Conservation (phyloP, 139 green algal species). For the Marvania coccoides region DNA sequence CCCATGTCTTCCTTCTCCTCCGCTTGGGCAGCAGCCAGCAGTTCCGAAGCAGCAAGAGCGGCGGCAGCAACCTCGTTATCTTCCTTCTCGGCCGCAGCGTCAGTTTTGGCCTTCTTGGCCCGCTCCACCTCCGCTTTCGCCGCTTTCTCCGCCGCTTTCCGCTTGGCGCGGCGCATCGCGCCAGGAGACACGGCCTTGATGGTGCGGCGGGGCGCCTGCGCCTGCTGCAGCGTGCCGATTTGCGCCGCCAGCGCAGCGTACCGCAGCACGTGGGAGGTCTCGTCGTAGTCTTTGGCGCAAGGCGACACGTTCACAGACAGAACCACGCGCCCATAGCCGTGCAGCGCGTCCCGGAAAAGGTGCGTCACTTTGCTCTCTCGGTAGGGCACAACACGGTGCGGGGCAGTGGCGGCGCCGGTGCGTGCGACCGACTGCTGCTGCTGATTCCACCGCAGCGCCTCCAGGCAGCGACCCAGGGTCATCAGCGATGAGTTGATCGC, state of each 20-base stretch:
- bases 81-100: background rate
- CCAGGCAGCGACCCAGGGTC: slow-evolving; percentile 68
- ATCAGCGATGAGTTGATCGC: slow-evolving; percentile 76
- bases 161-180: slow-evolving; percentile 12
- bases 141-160: slow-evolving; percentile 15
- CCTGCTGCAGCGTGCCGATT: slow-evolving; percentile 36
- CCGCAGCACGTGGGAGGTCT: slow-evolving; percentile 55
- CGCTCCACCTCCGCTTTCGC: background rate
- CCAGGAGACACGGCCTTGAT: slow-evolving; percentile 20
- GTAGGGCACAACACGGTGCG: slow-evolving; percentile 46
- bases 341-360: slow-evolving; percentile 52
- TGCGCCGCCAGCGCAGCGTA: slow-evolving; percentile 42
- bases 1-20: background rate
- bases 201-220: slow-evolving; percentile 29
- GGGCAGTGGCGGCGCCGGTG: background rate
- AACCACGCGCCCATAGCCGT: slow-evolving; percentile 60
- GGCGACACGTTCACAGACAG: slow-evolving; percentile 62
- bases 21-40: background rate
- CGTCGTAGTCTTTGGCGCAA: slow-evolving; percentile 51
- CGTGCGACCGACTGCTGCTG: slow-evolving; percentile 29
- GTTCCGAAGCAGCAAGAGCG: background rate
- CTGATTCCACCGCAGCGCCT: slow-evolving; percentile 73
- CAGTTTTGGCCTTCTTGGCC: background rate
- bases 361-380: slow-evolving; percentile 47
- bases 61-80: background rate